Base-by-base conservation (phyloP, 805 yeast species). In the Teunomyces stri region DNA sequence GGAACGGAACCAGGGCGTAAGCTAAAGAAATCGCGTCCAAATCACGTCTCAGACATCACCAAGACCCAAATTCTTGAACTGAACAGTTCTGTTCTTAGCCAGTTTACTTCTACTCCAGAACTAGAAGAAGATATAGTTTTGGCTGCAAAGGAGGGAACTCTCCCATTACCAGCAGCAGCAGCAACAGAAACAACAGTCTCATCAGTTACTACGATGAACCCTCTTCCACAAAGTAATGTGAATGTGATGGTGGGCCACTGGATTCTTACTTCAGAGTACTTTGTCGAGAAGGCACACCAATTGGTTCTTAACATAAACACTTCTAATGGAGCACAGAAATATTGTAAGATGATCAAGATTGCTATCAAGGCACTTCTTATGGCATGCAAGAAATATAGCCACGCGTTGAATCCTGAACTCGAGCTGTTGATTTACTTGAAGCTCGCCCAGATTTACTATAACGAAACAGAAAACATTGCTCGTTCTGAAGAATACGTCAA, bases 401-500 rank as follows among this genome's bases (percentile, higher is more conserved):
- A 49, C 1, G 15, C 42, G 2, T 47, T 79, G 12, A 56, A 64
- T 33, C 66, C 75, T 0, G 53, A 51, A 12, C 43, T 61, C 15
- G 72, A 70, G 44, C 67, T 69, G 47, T 43, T 53, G 2, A 52
- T 74, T 0, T 64, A 65, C 36, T 69, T 66, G 44, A 64, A 63
- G 35, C 51, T 78, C 7, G 71, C 79, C 0, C 55, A 55, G 10
- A 42, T 76, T 3, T 65, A 71, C 44, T 65, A 68, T 41, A 50
- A 50, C 21, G 83, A 79, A 46, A 78, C 82, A 0, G 60, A 59
- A 2, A 69, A 70, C 50, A 51, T 61, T 13, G 68, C 68, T 25
- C 51, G 61, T 33, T 82, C 83, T 0, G 73, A 73, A 12, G 68
- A 66, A 9, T 69, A 59, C 61, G 66, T 54, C 27, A 68, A 49